Base-by-base conservation (phyloP, 257 asterid species). In the Solanum chaucha region DNA sequence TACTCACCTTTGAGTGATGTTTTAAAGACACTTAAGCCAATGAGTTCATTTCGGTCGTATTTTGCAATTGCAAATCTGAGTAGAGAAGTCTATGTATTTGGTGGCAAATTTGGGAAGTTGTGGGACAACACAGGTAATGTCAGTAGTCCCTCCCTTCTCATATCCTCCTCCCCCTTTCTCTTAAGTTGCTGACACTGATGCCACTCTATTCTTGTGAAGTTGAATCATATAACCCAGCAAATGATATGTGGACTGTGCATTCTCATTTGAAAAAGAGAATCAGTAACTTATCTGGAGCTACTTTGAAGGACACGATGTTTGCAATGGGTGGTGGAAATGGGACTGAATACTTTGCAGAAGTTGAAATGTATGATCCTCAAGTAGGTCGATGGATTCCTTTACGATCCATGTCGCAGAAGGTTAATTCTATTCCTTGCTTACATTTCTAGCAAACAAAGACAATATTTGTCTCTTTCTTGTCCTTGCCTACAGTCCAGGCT, bases 321-420 rank as follows among this genome's bases (percentile, higher is more conserved):
- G 94, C 87, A 13, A 92, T 93, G 64, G 99, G 98, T 55, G 99
- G 99, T 87, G 98, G 95, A 84, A 89, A 93, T 87, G 95, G 95
- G 72, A 22, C 11, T 61, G 95, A 91, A 11, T 86, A 93, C 92
- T 94, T 94, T 88, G 89, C 98, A 58, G 89, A 88, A 67, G 96
- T 94, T 82, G 97, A 94, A 87, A 94, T 96, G 98, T 92, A 92
- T 26, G 98, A 96, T 89, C 90, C 92, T 20, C 86, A 90, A 85
- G 86, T 92, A 89, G 98, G 98, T 34, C 91, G 93, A 75, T 96
- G 99, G 98, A 95, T 94, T 87, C 51, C 92, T 73, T 90, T 95
- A 55, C 97, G 94, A 88, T 95, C 98, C 58, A 91, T 95, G 98
- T 92, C 86, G 68, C 91, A 96, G 82, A 93, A 93, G 98, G 99